Conservation (phyloP, 257 asterid genomes). For the Paulownia fortunei region DNA sequence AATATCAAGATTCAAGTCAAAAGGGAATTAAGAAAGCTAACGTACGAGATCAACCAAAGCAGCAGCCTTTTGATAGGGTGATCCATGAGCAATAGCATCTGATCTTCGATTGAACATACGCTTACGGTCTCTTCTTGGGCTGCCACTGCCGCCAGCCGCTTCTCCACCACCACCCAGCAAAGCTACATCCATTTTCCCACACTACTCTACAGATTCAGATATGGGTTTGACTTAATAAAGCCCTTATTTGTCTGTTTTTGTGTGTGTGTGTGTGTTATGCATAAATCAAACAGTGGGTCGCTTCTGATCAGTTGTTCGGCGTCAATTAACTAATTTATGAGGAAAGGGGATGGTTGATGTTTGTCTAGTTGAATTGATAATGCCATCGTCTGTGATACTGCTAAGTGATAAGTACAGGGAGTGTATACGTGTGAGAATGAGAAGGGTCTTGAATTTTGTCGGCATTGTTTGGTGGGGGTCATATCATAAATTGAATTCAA, state of each 20-base stretch:
- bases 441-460: background rate
- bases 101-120: slow-evolving; percentile 45
- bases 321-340: background rate
- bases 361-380: background rate
- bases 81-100: slow-evolving; percentile 84
- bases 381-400: background rate
- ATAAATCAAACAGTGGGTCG: slow-evolving; percentile 33
- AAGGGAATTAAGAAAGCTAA: background rate
- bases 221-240: slow-evolving; percentile 32
- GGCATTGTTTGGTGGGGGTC: background rate
- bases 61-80: slow-evolving; percentile 86
- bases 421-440: background rate
- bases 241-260: background rate
- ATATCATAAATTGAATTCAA: too few species aligned
- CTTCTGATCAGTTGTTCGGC: background rate
- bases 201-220: slow-evolving; percentile 32
- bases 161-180: slow-evolving; percentile 53
- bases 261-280: background rate
- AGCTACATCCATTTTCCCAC: slow-evolving; percentile 57
- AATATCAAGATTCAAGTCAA: background rate
- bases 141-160: slow-evolving; percentile 31
- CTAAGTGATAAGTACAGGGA: background rate
- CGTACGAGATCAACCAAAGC: slow-evolving; percentile 97
- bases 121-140: slow-evolving; percentile 34
- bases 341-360: too few species aligned